Base-by-base conservation (phyloP, 139 green algal species). In the Tetratostichococcus sp. region DNA sequence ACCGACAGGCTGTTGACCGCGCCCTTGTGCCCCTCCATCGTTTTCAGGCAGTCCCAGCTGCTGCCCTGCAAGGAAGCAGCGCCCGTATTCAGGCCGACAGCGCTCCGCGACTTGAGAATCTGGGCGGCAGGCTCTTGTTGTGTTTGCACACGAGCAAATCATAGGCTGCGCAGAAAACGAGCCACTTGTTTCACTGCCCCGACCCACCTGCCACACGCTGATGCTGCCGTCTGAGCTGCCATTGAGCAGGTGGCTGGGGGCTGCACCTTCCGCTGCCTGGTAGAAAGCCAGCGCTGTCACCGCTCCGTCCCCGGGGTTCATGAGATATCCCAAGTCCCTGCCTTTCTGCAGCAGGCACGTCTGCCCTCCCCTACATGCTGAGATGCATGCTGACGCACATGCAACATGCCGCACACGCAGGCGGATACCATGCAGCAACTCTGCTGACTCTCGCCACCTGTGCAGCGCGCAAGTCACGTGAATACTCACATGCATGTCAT, bases 141-240 rank as follows among this genome's bases (percentile, higher is more conserved):
- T n/a, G n/a, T n/a, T n/a, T n/a, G n/a, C n/a, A n/a, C n/a, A n/a
- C n/a, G n/a, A n/a, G n/a, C n/a, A n/a, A n/a, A n/a, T n/a, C n/a
- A n/a, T n/a, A n/a, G n/a, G n/a, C n/a, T n/a, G n/a, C n/a, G n/a
- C n/a, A n/a, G n/a, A n/a, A n/a, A n/a, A n/a, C n/a, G n/a, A n/a
- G n/a, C n/a, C n/a, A n/a, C n/a, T 72, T 81, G 43, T 57, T 62
- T 25, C 74, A 35, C 11, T 70, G 68, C 50, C 14, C 22, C 26
- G 11, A 2, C 83, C 87, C 30, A 78, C 86, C 16, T 65, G 50
- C 92, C 92, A 97, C 2, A 97, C 75, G 39, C 73, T 77, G 22
- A 97, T 74, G n/a, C 32, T 79, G 75, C 90, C 90, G 73, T 97
- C 93, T 22, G 86, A 85, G n/a, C 81, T 82, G 67, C 93, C 93